phyloP scores from a whole-genome alignment of 2,329 filamentous ascomycete genomes.

The Gaeumannomyces sp. region DNA sequence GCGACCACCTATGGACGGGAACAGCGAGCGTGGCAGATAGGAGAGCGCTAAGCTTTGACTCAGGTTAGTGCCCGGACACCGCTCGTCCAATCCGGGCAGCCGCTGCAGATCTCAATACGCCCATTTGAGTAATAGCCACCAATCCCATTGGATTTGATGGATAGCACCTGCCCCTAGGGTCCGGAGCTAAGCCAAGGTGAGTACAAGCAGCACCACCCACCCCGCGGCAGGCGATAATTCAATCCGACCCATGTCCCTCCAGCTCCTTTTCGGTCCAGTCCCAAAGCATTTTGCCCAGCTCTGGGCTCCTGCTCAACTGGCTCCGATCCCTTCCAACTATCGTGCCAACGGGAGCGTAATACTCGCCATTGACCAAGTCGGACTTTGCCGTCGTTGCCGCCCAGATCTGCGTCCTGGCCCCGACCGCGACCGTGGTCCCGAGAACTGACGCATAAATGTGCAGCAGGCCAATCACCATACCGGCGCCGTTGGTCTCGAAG shows the following conservation, averaged over 20 bases:
- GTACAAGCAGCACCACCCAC: too few relatives aligned
- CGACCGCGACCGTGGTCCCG: conserved; percentile 19
- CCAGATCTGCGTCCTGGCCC: conserved; percentile 37
- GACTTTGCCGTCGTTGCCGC: conserved; percentile 25
- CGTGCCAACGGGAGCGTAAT: conserved; percentile 28
- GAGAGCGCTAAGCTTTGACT: not conserved
- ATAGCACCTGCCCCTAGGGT: too few relatives aligned
- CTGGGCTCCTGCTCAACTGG: conserved; percentile 18
- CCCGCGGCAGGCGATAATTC: too few relatives aligned
- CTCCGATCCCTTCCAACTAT: conserved; percentile 15
- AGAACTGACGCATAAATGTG: not conserved
- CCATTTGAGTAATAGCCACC: too few relatives aligned
- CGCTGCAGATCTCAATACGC: too few relatives aligned
- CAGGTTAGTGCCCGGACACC: too few relatives aligned
- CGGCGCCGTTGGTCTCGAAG: conserved; percentile 18
- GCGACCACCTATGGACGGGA: not conserved
- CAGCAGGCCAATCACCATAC: conserved; percentile 2
- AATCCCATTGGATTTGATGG: too few relatives aligned
- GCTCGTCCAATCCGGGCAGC: too few relatives aligned
- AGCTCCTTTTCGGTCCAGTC: conserved; percentile 28
- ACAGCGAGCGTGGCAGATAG: not conserved
- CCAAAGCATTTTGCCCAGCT: conserved; percentile 30
- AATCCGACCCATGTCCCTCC: not conserved
- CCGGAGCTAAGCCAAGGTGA: too few relatives aligned
- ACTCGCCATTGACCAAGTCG: conserved; percentile 25